Conservation (phyloP, 2,329 filamentous ascomycete genomes). For the Hypoxylon sp. region DNA sequence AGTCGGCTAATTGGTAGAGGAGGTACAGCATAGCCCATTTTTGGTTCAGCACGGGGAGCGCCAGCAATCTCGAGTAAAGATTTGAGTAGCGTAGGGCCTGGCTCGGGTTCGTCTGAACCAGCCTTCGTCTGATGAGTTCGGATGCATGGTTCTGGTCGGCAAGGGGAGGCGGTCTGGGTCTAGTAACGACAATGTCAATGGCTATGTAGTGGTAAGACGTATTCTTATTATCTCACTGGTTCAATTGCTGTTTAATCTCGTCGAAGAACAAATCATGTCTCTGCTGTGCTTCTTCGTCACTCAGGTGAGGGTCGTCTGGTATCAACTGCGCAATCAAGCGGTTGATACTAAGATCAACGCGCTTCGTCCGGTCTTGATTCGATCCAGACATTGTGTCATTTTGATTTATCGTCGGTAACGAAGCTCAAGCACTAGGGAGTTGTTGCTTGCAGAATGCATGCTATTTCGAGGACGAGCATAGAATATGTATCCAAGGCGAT, state of each 20-base stretch:
- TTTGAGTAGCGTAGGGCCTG: slow-evolving; percentile 90
- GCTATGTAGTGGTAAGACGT: slow-evolving; percentile 12
- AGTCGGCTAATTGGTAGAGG: slow-evolving; percentile 85
- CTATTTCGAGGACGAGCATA: slow-evolving; percentile 1
- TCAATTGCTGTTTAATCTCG: slow-evolving; percentile 66
- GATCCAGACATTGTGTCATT: slow-evolving; percentile 67
- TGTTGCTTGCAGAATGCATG: slow-evolving; percentile 9
- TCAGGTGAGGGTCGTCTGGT: slow-evolving; percentile 74
- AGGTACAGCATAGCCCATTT: slow-evolving; percentile 98
- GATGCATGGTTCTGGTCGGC: slow-evolving; percentile 91
- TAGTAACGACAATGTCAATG: slow-evolving; percentile 46
- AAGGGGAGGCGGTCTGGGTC: slow-evolving; percentile 67
- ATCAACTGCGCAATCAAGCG: slow-evolving; percentile 83
- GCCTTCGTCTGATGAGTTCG: slow-evolving; percentile 89
- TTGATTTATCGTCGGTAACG: slow-evolving; percentile 34
- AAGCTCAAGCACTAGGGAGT: neutral
- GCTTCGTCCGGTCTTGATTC: slow-evolving; percentile 70
- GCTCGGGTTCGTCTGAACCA: slow-evolving; percentile 82
- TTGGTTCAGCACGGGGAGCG: slow-evolving; percentile 91
- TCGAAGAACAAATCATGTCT: slow-evolving; percentile 75
- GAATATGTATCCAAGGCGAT: slow-evolving; percentile 14
- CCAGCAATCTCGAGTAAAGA: slow-evolving; percentile 88
- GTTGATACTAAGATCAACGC: slow-evolving; percentile 84
- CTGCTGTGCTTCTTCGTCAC: slow-evolving; percentile 76
- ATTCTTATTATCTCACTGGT: slow-evolving; percentile 59